Conservation (phyloP, 2,329 filamentous ascomycete species). For the Verticillium nubilum region DNA sequence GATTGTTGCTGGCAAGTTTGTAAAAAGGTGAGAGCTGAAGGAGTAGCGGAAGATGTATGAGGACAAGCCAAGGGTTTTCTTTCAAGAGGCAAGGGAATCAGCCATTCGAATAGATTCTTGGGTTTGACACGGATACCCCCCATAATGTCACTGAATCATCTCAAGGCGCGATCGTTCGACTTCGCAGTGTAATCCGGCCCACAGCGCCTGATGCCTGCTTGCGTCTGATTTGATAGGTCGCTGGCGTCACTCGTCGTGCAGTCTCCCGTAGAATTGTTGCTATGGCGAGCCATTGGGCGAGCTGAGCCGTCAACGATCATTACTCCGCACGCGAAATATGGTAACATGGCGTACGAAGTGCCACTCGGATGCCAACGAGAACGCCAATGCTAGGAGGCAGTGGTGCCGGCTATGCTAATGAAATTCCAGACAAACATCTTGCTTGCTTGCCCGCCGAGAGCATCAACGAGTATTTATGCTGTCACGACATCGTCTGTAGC, state of each 20-base stretch:
- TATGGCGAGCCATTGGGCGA: not conserved
- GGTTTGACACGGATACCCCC: not conserved
- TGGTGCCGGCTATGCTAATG: no score
- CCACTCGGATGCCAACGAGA: not conserved
- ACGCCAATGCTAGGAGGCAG: no score
- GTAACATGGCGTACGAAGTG: not conserved
- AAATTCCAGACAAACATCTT: no score
- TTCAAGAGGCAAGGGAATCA: not conserved
- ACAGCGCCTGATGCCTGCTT: not conserved
- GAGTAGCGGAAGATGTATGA: not conserved
- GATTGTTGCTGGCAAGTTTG: constrained; percentile 45
- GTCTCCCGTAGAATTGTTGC: not conserved
- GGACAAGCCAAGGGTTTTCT: not conserved
- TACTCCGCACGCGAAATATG: not conserved
- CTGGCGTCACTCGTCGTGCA: not conserved
- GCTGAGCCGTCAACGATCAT: not conserved
- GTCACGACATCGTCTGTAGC: no score
- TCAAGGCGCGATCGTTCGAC: not conserved
- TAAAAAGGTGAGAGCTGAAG: not conserved
- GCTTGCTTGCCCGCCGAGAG: no score
- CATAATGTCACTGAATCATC: not conserved
- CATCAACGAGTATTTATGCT: no score
- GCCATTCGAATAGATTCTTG: not conserved
- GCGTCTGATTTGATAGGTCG: not conserved
- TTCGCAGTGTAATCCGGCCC: not conserved